phyloP scores from a whole-genome alignment of 192 early-diverging fungal genomes.

The Coemansia sp. region DNA sequence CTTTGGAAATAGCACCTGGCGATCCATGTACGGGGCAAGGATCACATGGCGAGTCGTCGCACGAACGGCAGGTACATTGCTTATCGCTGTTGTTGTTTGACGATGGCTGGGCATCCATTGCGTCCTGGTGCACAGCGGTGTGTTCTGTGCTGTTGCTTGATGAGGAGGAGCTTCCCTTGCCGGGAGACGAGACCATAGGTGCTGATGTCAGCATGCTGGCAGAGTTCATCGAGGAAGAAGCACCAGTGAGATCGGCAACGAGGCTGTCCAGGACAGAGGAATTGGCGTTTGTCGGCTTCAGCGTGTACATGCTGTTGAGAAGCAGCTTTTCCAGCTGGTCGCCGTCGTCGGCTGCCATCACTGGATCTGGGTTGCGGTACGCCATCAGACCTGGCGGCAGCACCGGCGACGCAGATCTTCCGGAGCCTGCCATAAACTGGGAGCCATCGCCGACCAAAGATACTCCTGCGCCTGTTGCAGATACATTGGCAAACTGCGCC shows the following conservation, averaged over 20 bases:
- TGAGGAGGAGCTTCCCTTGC: too few relatives aligned
- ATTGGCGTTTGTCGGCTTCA: background rate
- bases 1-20: conserved; percentile 32
- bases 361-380: conserved; percentile 52
- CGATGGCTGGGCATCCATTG: background rate
- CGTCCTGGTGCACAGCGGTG: background rate
- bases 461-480: background rate
- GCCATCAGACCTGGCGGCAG: conserved; percentile 47
- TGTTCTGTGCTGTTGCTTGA: background rate
- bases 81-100: background rate
- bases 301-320: conserved; percentile 43
- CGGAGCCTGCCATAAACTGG: background rate
- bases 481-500: conserved; percentile 1
- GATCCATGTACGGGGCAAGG: conserved; percentile 51
- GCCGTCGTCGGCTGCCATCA: conserved; percentile 30
- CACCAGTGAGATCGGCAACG: background rate
- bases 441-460: background rate
- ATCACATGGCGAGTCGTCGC: conserved; percentile 13
- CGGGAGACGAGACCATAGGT: background rate
- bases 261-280: background rate
- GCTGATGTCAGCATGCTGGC: background rate
- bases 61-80: conserved; percentile 34
- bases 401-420: background rate
- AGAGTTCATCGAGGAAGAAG: background rate
- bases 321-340: conserved; percentile 51